Base-by-base conservation (phyloP, 176 grass and related monocot genomes). In the Pharus latifolius region DNA sequence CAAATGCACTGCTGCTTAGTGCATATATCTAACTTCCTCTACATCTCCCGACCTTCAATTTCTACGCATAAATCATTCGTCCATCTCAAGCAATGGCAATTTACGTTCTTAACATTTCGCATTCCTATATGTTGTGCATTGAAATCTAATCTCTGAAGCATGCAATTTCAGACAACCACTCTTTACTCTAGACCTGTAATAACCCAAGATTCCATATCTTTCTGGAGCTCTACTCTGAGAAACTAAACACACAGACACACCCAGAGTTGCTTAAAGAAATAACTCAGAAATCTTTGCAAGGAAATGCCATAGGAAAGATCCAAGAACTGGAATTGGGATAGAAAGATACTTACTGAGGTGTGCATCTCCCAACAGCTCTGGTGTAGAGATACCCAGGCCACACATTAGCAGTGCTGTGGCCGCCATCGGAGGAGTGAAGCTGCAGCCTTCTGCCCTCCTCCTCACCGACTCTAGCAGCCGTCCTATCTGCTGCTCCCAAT, bases 331-430 rank as follows among this genome's bases (percentile, higher is more conserved):
- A 30, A 8, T 10, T 33, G 10, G 40, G 42, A 29, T 3, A n/a
- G 40, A 72, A 47, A 76, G 28, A 12, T 38, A 27, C 74, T 88
- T 88, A 99, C 95, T 91, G 90, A 48, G 87, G 87, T 56, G 95
- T 99, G 84, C 95, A 99, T 53, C 79, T 85, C 61, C 95, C 95
- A 9, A 79, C 33, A 2, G 84, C 65, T 82, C 95, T 82, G 72
- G 82, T 83, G 78, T 94, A 99, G 72, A 94, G 84, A 84, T 86
- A 99, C 37, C 95, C 95, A 10, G 95, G 95, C 95, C 87, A 91
- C 49, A 37, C 65, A 0, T 27, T 75, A 46, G 56, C 56, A 31
- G 38, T 20, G 37, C 56, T 64, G 59, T 25, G 22, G 49, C 64
- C 34, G 67, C 71, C 72, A 18, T 46, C 49, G 28, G 77, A 67